Base-by-base conservation (phyloP, 805 yeast genomes). In the Kluyveromyces lactis region DNA sequence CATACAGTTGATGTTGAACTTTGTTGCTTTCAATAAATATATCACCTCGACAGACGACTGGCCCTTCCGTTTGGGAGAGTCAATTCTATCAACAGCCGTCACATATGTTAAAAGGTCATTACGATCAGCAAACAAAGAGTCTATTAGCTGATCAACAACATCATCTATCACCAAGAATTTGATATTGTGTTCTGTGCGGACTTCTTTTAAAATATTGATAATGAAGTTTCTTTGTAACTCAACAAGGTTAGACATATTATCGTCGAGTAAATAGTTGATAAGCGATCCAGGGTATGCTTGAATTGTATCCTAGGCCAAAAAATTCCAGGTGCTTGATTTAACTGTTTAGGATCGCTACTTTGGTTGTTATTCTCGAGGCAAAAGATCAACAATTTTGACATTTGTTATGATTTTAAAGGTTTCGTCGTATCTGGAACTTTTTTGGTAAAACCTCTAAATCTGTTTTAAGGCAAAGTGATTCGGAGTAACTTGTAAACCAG, bases 41-140 rank as follows among this genome's bases (percentile, higher is more conserved):
- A 92, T 66, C 5, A 87, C 97, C 48, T 82, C 90, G 33, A 85
- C 69, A 15, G 79, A 76, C 2, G 73, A 60, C 56, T 78, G 80
- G 13, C 77, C 71, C 31, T 73, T 72, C 46, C 95, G 69, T 31
- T 63, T 66, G 3, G 50, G 44, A 18, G 72, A 67, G 48, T 82
- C 90, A 15, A 86, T 66, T 44, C 66, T 60, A 51, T 80, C 87
- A 13, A 84, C 68, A 11, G 85, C 78, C 2, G 81, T 72, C 6
- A 77, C 84, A 34, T 73, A 55, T 28, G 73, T 60, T 7, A 79
- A 60, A 10, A 79, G 56, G 21, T 69, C 73, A 32, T 66, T 72
- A 34, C 58, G 52, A 12, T 45, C 38, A 2, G 37, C 41, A 15
- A 81, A 66, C 15, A 80, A 67, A 32, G 62, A 67, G 24, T 67